Conservation (phyloP, 371 early-diverging fungal species). For the Mortierella sp. region DNA sequence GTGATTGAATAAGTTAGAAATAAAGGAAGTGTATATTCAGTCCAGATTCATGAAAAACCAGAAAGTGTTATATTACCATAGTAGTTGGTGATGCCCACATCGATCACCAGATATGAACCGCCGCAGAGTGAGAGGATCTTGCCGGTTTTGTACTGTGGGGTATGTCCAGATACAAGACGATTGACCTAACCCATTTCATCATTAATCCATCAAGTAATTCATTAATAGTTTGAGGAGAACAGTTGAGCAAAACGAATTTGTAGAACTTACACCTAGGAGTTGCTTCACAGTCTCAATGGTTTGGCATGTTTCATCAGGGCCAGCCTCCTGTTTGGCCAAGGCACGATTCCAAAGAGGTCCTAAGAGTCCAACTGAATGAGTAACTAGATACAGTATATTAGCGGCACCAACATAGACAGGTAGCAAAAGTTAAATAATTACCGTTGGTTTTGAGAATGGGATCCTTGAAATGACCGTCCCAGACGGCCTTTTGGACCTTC, state of each 20-base stretch:
- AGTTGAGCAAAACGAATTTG: not conserved
- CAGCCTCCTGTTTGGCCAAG: constrained; percentile 27
- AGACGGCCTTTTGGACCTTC: constrained; percentile 60
- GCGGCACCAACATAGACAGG: no score
- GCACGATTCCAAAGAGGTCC: constrained; percentile 42
- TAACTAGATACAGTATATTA: not conserved
- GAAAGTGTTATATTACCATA: constrained; percentile 65
- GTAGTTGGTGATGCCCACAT: constrained; percentile 79
- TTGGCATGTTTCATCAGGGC: constrained; percentile 25
- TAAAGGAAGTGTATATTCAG: not conserved
- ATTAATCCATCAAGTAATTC: not conserved
- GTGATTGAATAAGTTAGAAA: no score
- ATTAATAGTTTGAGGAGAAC: not conserved
- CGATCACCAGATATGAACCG: constrained; percentile 75
- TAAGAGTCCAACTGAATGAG: not conserved
- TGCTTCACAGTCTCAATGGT: constrained; percentile 30
- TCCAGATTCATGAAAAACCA: no score
- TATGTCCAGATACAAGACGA: constrained; percentile 86
- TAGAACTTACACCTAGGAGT: constrained; percentile 30
- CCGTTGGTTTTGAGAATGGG: constrained; percentile 37
- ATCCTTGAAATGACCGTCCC: constrained; percentile 25
- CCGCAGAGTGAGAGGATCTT: constrained; percentile 73
- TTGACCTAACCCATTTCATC: constrained; percentile 62
- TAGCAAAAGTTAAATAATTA: constrained; percentile 3
- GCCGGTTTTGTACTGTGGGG: constrained; percentile 73